Percentiles rank a stretch among this genome's conserved stretches.
These are phyloP conservation scores for Quercus bicolor DNA, from an alignment of 306 rosid species.

Conservation along the genomic window DNA sequence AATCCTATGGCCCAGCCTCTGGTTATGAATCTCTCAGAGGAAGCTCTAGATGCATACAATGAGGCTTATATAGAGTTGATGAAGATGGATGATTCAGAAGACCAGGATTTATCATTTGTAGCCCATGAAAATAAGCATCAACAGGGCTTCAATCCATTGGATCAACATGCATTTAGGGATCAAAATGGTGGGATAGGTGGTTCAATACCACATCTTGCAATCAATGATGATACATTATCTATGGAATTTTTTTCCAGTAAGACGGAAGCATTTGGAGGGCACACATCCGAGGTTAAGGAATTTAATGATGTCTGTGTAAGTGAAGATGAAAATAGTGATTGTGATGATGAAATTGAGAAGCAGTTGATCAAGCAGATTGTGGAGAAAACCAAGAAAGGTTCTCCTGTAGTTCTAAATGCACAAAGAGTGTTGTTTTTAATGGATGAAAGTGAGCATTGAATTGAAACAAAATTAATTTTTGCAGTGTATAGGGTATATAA, in stretches of 20 bases:
- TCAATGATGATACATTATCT: conserved; percentile 16
- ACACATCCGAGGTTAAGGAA: conserved; percentile 23
- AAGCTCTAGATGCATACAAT: conserved; percentile 54
- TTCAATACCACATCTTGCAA: conserved; percentile 5
- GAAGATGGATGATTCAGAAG: conserved; percentile 46
- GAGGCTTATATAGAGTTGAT: conserved; percentile 55
- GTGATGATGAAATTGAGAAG: conserved; percentile 60
- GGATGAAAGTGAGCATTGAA: conserved; percentile 42
- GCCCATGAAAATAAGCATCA: conserved; percentile 21
- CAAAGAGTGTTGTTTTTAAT: conserved; percentile 50
- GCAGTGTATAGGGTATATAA: conserved; percentile 31
- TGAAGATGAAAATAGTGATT: conserved; percentile 45
- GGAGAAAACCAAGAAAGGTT: conserved; percentile 75
- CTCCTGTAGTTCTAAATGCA: conserved; percentile 61
- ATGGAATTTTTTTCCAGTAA: conserved; percentile 22
- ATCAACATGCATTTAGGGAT: conserved; percentile 11
- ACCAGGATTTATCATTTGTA: conserved; percentile 38
- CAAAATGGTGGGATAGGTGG: conserved; percentile 25
- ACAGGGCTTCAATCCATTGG: not conserved
- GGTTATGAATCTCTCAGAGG: conserved; percentile 54
- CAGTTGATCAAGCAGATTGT: conserved; percentile 71
- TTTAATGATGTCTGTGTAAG: conserved; percentile 21
- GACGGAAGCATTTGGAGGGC: conserved; percentile 24
- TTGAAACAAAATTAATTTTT: conserved; percentile 12
- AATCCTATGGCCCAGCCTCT: conserved; percentile 28